Evolutionary conservation across 768 basidiomycete genomes (phyloP).

Genomic region (Hygrocybe coccinea): DNA sequence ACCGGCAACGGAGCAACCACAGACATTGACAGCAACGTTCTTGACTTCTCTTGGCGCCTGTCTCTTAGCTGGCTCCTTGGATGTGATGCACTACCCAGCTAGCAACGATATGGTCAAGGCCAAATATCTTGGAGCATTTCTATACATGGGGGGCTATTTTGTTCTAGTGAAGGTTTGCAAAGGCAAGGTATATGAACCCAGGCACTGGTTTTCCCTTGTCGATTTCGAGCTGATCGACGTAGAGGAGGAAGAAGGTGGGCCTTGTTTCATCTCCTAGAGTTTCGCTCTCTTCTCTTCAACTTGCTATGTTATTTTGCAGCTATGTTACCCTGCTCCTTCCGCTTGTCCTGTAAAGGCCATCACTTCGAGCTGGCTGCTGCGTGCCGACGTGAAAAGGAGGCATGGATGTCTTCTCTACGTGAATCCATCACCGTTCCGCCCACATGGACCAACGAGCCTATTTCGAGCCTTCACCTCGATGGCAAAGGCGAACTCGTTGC

Average conservation of each 20-base stretch:
- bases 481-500: constrained; percentile 37
- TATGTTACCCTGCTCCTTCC: constrained; percentile 76
- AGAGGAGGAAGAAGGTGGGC: constrained; percentile 70
- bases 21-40: constrained; percentile 49
- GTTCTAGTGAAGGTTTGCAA: constrained; percentile 84
- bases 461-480: constrained; percentile 54
- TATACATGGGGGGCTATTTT: constrained; percentile 82
- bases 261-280: neutral
- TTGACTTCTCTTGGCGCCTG: constrained; percentile 74
- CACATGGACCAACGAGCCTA: constrained; percentile 56
- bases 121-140: constrained; percentile 86
- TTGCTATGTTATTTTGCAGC: constrained; percentile 42
- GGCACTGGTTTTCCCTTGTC: constrained; percentile 80
- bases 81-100: constrained; percentile 66
- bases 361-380: constrained; percentile 84
- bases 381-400: constrained; percentile 75
- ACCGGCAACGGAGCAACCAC: constrained; percentile 27
- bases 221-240: constrained; percentile 68
- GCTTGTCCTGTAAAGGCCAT: constrained; percentile 62
- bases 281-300: constrained; percentile 2
- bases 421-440: constrained; percentile 43
- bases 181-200: constrained; percentile 75
- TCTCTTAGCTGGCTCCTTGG: constrained; percentile 77
- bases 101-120: constrained; percentile 54
- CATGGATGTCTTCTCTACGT: constrained; percentile 75